Evolutionary conservation across 352 stramenopile species (phyloP), one percentile per base, ranked within the genome.

Genomic region (Pythium rishiriense): DNA sequence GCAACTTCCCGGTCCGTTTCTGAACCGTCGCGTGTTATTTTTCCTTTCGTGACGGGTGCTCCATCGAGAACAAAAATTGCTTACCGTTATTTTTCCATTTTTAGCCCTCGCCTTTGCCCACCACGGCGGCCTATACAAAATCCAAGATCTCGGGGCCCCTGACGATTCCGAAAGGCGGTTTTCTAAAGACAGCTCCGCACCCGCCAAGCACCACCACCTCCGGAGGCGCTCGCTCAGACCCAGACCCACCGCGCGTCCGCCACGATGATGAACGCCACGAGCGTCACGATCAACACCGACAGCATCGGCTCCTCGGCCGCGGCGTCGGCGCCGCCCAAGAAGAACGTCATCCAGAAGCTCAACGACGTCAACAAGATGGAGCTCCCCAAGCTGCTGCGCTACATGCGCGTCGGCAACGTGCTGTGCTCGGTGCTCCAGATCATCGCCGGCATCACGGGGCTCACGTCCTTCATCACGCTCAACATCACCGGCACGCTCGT

Each of bases 281-380:
- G 76, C 64, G 73, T 90, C 39, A 87, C 70, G 58, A 91, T 93
- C 58, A 88, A 86, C 70, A 91, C 80, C n/a, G 84, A 92, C 68
- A 86, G 81, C 64, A 72, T 93, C 61, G 68, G 78, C 58, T 80
- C 76, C 45, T 66, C 64, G 58, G 88, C 85, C 72, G 54, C 69
- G 29, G 67, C 85, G 41, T 46, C 68, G 47, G 71, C 72, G 24
- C 59, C 78, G 53, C 76, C 83, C 24, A 92, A 90, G 73, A 74
- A 76, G 52, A 89, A 72, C 64, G 79, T 94, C 46, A 81, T 90
- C 45, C 73, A 92, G 69, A 83, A 90, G 63, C 84, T 94, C 66
- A 91, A 93, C 68, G 82, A 94, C 57, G 83, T 95, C 21, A 95
- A 95, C 78, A 92, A 91, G 67, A 95, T 95, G 82, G 86, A 93